Conservation (phyloP, 2,329 filamentous ascomycete species). For the Colletotrichum australisinense region DNA sequence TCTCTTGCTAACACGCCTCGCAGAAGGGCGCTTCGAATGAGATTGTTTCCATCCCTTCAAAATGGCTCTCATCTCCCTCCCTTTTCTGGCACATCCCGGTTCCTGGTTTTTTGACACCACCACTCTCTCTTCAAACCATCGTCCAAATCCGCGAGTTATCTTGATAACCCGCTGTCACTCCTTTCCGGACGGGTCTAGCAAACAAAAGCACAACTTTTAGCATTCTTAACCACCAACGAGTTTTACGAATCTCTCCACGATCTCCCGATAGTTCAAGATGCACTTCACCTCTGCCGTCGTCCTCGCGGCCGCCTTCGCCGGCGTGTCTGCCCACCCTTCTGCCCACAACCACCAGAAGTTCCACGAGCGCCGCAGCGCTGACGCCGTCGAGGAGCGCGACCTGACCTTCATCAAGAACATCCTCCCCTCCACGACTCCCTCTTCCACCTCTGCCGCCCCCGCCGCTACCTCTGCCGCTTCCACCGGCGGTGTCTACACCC, state of each 20-base stretch:
- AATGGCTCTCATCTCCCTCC: constrained; percentile 32
- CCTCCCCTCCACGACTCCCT: not conserved
- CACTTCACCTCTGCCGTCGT: constrained; percentile 53
- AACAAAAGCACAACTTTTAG: not conserved
- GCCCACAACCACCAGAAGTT: constrained; percentile 47
- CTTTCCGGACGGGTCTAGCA: constrained; percentile 35
- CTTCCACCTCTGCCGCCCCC: not conserved
- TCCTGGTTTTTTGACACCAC: constrained; percentile 7
- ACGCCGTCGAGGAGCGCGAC: constrained; percentile 21
- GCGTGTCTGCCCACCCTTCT: constrained; percentile 55
- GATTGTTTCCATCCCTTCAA: constrained; percentile 32
- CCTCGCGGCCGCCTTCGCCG: constrained; percentile 52
- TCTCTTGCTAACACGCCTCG: constrained; percentile 24
- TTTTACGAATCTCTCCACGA: constrained; percentile 13
- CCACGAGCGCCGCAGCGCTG: constrained; percentile 38
- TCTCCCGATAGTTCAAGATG: constrained; percentile 44
- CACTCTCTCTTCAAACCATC: constrained; percentile 24
- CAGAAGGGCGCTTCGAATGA: constrained; percentile 16
- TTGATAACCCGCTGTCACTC: constrained; percentile 36
- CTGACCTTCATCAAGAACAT: constrained; percentile 25
- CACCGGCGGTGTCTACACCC: constrained; percentile 38
- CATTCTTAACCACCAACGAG: constrained; percentile 25
- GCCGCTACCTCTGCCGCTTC: constrained; percentile 47
- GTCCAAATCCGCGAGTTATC: constrained; percentile 34
- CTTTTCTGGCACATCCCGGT: not conserved